A percentile compares a stretch with the other conserved stretches of the same genome.
Evolutionary conservation across 2,329 filamentous ascomycete species (phyloP).

Genomic region (Calonectria crousiana): DNA sequence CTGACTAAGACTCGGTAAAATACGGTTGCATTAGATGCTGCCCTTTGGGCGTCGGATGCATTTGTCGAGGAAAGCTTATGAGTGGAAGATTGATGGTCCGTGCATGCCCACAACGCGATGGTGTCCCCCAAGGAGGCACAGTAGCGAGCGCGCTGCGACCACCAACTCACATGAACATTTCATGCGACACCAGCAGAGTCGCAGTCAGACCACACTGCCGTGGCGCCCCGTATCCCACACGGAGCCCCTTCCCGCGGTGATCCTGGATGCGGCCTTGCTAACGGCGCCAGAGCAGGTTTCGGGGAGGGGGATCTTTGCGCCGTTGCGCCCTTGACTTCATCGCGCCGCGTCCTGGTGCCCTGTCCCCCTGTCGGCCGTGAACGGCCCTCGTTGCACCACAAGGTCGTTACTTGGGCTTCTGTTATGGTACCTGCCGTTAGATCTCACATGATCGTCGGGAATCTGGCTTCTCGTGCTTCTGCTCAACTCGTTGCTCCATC

Average conservation of each 20-base stretch:
- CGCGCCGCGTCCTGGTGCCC: constrained; percentile 35
- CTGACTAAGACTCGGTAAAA: constrained; percentile 23
- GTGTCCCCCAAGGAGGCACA: constrained; percentile 23
- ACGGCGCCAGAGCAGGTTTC: constrained; percentile 36
- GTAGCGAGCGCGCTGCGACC: constrained; percentile 8
- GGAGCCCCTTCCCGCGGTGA: constrained; percentile 24
- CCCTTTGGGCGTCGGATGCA: not conserved
- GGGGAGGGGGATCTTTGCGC: constrained; percentile 39
- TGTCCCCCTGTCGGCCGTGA: constrained; percentile 24
- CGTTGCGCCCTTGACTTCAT: constrained; percentile 24
- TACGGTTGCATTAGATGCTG: constrained; percentile 2
- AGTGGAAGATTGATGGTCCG: constrained; percentile 23
- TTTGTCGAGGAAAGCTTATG: constrained; percentile 17
- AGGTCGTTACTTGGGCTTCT: not conserved
- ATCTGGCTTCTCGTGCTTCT: not conserved
- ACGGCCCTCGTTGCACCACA: constrained; percentile 3
- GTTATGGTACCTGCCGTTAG: not conserved
- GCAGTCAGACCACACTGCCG: constrained; percentile 25
- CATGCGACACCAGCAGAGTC: constrained; percentile 16
- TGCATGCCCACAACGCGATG: constrained; percentile 25
- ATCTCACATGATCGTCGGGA: not conserved
- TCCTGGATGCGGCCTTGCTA: constrained; percentile 41
- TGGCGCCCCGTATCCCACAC: constrained; percentile 14
- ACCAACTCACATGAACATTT: constrained; percentile 7
- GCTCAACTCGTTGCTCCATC: constrained; percentile 1